Base-by-base conservation (phyloP, 2,329 filamentous ascomycete genomes). In the Magnaporthales sp. region DNA sequence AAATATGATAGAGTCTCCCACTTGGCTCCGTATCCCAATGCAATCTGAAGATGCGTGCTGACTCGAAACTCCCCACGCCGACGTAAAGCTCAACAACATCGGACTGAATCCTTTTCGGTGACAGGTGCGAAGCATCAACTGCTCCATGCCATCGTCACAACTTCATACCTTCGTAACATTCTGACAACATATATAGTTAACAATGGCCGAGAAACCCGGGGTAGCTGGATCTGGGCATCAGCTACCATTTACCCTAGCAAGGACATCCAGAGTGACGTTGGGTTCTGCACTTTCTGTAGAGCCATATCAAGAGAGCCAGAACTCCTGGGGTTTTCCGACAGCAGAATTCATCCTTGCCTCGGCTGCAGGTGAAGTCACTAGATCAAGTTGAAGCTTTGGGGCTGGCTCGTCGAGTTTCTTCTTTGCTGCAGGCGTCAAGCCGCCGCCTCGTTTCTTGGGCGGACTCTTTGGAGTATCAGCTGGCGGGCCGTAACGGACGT, bases 401-500 rank as follows among this genome's bases (percentile, higher is more conserved):
- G 84, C 80, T 27, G 83, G 80, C 69, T 84, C 82, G 46, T 83
- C 81, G 66, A 82, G 80, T 75, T 84, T 83, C 73, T 80, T 81
- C 51, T 73, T 76, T 31, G 38, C 63, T 9, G 46, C 72, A 26
- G 63, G 63, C 13, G 38, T 64, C 29, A 64, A 54, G 9, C 63
- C 76, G 56, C 73, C 76, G 72, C 73, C 69, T 27, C 56, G 56
- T 7, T 60, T 60, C 70, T 68, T 71, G 69, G 72, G 72, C 27
- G 83, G 83, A 68, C 73, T 75, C 32, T 72, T 73, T 19, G 62
- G 31, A 64, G 74, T 70, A 66, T 78, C 78, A 6, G 80, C 72
- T 1, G 80, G 78, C 56, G 88, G 88, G 0, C 91, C 91, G 76
- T 90, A 92, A 65, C 93, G 84, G 27, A 98, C 93, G 73, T 90